A percentile compares a stretch with the other conserved stretches of the same genome.
Conservation (phyloP, 495 filamentous ascomycete genomes). For the Aspergillus conjunctus region DNA sequence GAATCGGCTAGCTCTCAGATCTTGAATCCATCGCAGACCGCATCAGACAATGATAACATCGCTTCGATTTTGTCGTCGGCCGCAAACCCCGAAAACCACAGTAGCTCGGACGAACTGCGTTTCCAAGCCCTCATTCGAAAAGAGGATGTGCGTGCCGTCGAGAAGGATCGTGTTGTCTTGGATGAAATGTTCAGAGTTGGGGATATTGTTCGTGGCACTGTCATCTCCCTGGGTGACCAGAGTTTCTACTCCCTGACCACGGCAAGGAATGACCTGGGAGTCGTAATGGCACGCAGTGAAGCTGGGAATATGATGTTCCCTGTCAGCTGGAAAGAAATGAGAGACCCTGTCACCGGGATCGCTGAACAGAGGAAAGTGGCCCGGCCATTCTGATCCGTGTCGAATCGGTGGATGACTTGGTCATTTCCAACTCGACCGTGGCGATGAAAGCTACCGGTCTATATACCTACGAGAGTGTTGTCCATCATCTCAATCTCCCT, state of each 20-base stretch:
- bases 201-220: slow-evolving; percentile 86
- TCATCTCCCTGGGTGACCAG: slow-evolving; percentile 92
- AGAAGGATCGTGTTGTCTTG: slow-evolving; percentile 92
- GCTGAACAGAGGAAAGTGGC: slow-evolving; percentile 89
- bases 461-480: neutral
- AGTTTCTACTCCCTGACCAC: slow-evolving; percentile 91
- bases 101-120: slow-evolving; percentile 50
- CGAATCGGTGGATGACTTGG: too few species aligned
- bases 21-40: slow-evolving; percentile 39
- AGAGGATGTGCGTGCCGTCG: slow-evolving; percentile 91
- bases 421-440: neutral
- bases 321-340: slow-evolving; percentile 92
- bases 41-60: slow-evolving; percentile 54
- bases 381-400: slow-evolving; percentile 71
- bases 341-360: slow-evolving; percentile 75
- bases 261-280: slow-evolving; percentile 85
- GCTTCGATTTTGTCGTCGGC: slow-evolving; percentile 46
- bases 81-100: slow-evolving; percentile 50
- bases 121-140: slow-evolving; percentile 61
- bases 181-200: slow-evolving; percentile 90
- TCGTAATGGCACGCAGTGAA: slow-evolving; percentile 91
- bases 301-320: slow-evolving; percentile 87
- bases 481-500: neutral
- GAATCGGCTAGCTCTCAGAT: slow-evolving; percentile 34
- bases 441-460: neutral